Evolutionary conservation across 768 basidiomycete genomes (phyloP).

Genomic region (Psilocybe cyanescens): DNA sequence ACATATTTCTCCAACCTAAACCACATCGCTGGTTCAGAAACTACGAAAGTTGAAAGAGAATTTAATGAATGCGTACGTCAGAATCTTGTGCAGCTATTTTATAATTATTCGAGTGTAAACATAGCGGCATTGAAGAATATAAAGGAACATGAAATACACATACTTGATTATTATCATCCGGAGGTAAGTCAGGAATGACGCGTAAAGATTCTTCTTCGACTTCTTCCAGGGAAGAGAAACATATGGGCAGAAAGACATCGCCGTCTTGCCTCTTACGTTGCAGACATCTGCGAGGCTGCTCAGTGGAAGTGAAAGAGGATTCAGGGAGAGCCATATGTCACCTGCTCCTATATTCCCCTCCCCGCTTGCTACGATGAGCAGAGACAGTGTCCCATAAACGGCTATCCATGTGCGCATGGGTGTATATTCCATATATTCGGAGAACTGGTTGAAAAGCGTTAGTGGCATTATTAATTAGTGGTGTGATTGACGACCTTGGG

Average conservation of each 20-base stretch:
- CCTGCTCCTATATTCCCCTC: conserved; percentile 50
- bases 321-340: conserved; percentile 34
- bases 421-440: conserved; percentile 41
- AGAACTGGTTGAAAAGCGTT: conserved; percentile 25
- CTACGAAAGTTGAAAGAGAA: background rate
- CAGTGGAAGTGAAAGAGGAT: conserved; percentile 22
- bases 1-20: conserved; percentile 49
- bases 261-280: conserved; percentile 9
- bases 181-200: background rate
- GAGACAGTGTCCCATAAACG: conserved; percentile 42
- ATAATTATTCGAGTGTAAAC: background rate
- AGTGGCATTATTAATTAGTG: background rate
- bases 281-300: background rate
- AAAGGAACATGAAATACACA: conserved; percentile 32
- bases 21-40: background rate
- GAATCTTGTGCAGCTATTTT: conserved; percentile 44
- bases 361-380: conserved; percentile 37
- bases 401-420: conserved; percentile 39
- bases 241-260: conserved; percentile 48
- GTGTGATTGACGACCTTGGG: conserved; percentile 22
- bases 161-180: conserved; percentile 42
- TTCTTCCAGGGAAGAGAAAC: background rate
- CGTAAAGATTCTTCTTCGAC: background rate
- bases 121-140: conserved; percentile 22
- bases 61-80: conserved; percentile 38